Percentiles rank a stretch among this genome's conserved stretches.
phyloP scores from a whole-genome alignment of 1,284 basidiomycete species.

The Boletus semigastroideus region DNA sequence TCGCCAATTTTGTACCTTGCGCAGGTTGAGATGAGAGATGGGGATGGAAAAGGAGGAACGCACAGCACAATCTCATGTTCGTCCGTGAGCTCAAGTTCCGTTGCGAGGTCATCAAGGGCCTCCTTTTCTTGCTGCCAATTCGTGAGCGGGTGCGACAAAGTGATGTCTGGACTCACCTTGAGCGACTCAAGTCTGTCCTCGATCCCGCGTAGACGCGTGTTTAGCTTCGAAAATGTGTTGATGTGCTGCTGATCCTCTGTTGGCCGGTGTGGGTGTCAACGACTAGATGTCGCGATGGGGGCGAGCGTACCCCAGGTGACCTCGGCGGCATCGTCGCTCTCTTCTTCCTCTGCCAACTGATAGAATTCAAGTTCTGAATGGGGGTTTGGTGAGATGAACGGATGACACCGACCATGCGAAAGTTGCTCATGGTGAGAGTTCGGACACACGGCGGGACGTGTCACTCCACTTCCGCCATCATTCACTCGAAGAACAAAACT shows the following conservation, averaged over 20 bases:
- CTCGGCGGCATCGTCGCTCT: conserved; percentile 79
- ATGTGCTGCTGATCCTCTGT: conserved; percentile 90
- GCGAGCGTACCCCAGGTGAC: conserved; percentile 85
- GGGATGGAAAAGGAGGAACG: conserved; percentile 23
- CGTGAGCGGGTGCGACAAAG: not conserved
- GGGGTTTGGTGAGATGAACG: not conserved
- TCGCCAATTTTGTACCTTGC: conserved; percentile 90
- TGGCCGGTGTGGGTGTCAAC: not conserved
- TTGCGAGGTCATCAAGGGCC: conserved; percentile 84
- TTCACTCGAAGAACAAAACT: no score
- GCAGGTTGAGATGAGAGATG: not conserved
- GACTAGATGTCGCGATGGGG: not conserved
- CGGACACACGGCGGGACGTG: no score
- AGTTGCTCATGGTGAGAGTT: conserved; percentile 35
- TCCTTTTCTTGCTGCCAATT: conserved; percentile 82
- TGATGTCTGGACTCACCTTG: conserved; percentile 49
- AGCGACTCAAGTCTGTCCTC: conserved; percentile 72
- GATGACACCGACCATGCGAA: conserved; percentile 51
- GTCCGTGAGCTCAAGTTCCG: conserved; percentile 88
- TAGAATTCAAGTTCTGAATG: not conserved
- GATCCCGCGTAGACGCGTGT: conserved; percentile 72
- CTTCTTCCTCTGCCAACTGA: conserved; percentile 71
- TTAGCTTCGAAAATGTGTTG: conserved; percentile 91
- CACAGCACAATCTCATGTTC: conserved; percentile 80
- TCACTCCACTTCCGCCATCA: no score